Base-by-base conservation (phyloP, 345 rosid genomes). In the Arabidopsis arenosa region DNA sequence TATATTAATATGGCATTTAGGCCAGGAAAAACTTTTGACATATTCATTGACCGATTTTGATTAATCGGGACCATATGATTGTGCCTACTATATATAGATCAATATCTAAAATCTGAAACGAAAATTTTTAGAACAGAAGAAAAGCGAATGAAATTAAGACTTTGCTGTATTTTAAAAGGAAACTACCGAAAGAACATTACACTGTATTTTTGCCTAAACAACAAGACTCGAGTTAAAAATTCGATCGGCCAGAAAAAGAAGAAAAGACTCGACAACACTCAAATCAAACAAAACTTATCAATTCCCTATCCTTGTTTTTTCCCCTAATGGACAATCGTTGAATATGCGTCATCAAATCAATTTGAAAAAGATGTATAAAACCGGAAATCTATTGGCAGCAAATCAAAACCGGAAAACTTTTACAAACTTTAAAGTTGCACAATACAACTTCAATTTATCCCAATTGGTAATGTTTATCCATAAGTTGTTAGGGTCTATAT, bases 221-320 rank as follows among this genome's bases (percentile, higher is more conserved):
- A 28, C 26, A 45, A 28, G 55, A 30, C 3, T 45, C 68, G n/a
- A 30, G 55, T 64, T 63, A 28, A 63, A 43, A 28, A 28, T 28
- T 28, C 32, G 32, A 53, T 53, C 39, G 39, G 28, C 44, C 21
- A 32, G 32, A 63, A 13, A 65, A 65, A 55, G 37, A 35, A 74
- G 59, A 57, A 56, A 44, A 47, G 63, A 35, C 44, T 36, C 14
- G 32, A 28, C 32, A 10, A 48, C 44, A 64, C 15, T 45, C n/a
- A 33, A 65, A 23, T 65, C 44, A 48, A 65, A 65, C 44, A 48
- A 65, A 65, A 65, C 40, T 47, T 17, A 32, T 48, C 57, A 32
- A 9, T 17, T 66, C 58, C 57, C 43, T 12, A 48, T 33, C 18
- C 32, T 66, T 33, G 57, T 66, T 33, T 66, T 53, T 48, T 48